These are phyloP conservation scores for Camelina neglecta DNA, from an alignment of 345 rosid species.

Conservation along the genomic window DNA sequence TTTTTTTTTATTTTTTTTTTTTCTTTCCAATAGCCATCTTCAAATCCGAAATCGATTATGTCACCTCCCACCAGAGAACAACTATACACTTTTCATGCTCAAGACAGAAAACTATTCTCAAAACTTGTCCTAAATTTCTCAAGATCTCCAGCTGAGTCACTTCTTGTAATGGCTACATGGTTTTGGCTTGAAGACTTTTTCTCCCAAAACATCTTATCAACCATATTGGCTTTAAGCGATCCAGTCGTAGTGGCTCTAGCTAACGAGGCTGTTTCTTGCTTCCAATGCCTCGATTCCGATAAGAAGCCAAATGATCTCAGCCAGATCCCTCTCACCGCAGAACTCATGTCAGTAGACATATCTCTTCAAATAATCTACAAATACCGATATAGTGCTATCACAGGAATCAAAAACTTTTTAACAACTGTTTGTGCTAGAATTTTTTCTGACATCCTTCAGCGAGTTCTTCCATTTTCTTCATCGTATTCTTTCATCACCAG, in stretches of 20 bases:
- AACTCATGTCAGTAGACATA: conserved; percentile 24
- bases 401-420: conserved; percentile 52
- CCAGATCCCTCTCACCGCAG: conserved; percentile 41
- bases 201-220: conserved; percentile 33
- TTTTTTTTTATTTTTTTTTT: not conserved
- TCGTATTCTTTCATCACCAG: not conserved
- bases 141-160: conserved; percentile 45
- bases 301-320: not conserved
- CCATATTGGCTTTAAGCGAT: conserved; percentile 26
- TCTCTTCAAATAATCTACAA: conserved; percentile 36
- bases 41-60: conserved; percentile 12
- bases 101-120: conserved; percentile 50
- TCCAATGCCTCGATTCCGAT: conserved; percentile 26
- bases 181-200: conserved; percentile 53
- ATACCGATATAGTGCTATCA: conserved; percentile 42
- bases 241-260: conserved; percentile 33
- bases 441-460: conserved; percentile 45
- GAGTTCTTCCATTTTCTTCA: conserved; percentile 5
- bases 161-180: conserved; percentile 57
- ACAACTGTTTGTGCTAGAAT: conserved; percentile 45
- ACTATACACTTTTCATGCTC: conserved; percentile 42
- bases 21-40: not conserved
- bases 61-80: conserved; percentile 31
- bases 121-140: conserved; percentile 39
- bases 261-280: conserved; percentile 46